These are phyloP conservation scores for Neurospora sp. DNA, from an alignment of 495 filamentous ascomycete species.

Conservation along the genomic window DNA sequence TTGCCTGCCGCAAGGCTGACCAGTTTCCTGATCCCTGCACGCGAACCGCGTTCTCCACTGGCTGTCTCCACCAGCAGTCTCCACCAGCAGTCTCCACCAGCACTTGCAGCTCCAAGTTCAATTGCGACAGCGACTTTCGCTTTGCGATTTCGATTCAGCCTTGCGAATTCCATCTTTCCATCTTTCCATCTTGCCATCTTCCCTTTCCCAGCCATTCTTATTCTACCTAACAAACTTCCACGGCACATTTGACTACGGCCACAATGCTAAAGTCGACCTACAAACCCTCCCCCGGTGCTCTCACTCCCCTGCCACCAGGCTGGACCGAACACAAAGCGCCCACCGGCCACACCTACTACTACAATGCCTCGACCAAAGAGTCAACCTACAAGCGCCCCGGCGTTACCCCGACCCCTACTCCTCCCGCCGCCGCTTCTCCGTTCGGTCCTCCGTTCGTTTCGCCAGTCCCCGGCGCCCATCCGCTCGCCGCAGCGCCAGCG, in stretches of 20 bases:
- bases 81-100: not conserved
- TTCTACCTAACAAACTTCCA: not conserved
- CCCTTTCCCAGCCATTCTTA: not conserved
- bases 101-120: not conserved
- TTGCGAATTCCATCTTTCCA: not conserved
- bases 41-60: not conserved
- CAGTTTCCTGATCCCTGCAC: not conserved
- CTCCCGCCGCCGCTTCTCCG: constrained; percentile 2
- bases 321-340: constrained; percentile 94
- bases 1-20: not conserved
- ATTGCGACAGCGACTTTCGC: not conserved
- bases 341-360: constrained; percentile 81
- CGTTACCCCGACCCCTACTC: constrained; percentile 20
- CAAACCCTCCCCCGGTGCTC: constrained; percentile 32
- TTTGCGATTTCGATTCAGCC: not conserved
- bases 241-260: too few species aligned
- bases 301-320: constrained; percentile 58
- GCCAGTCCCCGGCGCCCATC: not conserved
- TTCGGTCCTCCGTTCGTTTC: not conserved
- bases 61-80: not conserved
- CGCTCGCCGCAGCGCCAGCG: constrained; percentile 6
- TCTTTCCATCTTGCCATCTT: not conserved
- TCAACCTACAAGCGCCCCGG: constrained; percentile 76
- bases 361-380: constrained; percentile 73
- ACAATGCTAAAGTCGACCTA: constrained; percentile 57